Base-by-base conservation (phyloP, 208 protist species). In the Trypanosoma scelopori region DNA sequence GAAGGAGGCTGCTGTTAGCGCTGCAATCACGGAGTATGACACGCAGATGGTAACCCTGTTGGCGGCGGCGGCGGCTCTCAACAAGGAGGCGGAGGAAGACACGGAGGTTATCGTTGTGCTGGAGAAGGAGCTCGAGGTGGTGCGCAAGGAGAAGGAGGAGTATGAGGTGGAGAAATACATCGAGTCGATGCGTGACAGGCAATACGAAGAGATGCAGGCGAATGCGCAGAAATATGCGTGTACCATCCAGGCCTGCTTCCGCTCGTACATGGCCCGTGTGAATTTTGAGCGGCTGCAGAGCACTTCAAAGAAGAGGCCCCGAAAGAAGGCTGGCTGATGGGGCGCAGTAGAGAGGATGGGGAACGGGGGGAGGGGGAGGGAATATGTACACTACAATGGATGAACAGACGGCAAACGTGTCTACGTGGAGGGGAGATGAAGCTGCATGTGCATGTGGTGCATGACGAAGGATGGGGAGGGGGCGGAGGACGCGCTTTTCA, bases 241-340 rank as follows among this genome's bases (percentile, higher is more conserved):
- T n/a, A 81, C 90, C 12, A 72, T 96, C 27, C 91, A 96, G 79
- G 88, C 87, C 0, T 96, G 89, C 78, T 94, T 84, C 70, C 79
- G 91, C 16, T 70, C 84, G 43, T 91, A 82, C 69, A 58, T 78
- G 9, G 70, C 77, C 0, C 81, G 91, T 1, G 61, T 83, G 27
- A 72, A 79, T 7, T 65, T 73, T 27, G 41, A 48, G 9, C 65
- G 55, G 45, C 50, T 27, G 30, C 48, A 65, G 53, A 61, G 30
- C 60, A 70, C 55, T 65, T 41, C 30, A 32, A 76, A 57, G 63
- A 71, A 59, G 32, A 37, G 32, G 32, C 32, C 32, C 3, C 3
- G 32, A 9, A 37, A 9, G 32, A 37, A 37, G 32, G 9, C 32
- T 9, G 32, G 32, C 5, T 37, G 32, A 37, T 11, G 9, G 9